Evolutionary conservation across 2,329 filamentous ascomycete species (phyloP), one percentile per base, ranked within the genome.

Genomic region (Rhynchosporium graminicola): DNA sequence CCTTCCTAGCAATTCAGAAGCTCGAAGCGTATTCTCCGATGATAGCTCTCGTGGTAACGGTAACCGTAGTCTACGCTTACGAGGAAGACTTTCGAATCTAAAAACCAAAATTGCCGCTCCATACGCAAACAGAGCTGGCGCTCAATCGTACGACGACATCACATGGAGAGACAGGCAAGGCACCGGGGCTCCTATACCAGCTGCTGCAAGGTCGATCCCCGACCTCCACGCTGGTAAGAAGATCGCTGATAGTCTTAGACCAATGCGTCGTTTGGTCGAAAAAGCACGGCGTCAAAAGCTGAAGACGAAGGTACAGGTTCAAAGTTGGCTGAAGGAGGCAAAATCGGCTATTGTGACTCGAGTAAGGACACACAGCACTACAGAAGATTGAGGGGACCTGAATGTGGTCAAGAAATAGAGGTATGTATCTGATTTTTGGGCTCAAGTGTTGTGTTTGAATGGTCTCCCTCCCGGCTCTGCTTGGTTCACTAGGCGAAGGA

Each of bases 11-110:
- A 61, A 66, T 10, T 46, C 64, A 8, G 74, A 73, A 63, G 71
- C 67, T 29, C 69, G 64, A 52, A 77, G 75, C 59, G 76, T 75
- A 52, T 76, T 77, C 56, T 77, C 76, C 1, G 74, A 76, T 62
- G 71, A 76, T 55, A 77, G 76, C 65, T 76, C 75, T 4, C 70
- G 68, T 52, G 52, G 57, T 15, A 57, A 69, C 20, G 65, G 54
- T 7, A 51, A 57, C 28, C 61, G 65, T 29, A 70, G 65, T 56
- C 57, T 74, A 42, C 62, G 70, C 48, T 56, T 74, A 40, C 63
- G 70, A 12, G 69, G 70, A 54, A 67, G 68, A 57, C 59, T 74
- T 15, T 71, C 70, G 5, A 68, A 71, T 51, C 60, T 73, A 28
- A 68, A 65, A 59, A 65, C 68, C 54, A 67, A 67, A 33, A 65